These are phyloP conservation scores for Cinnamomum chago DNA, from an alignment of 164 flowering plant species.

Conservation along the genomic window DNA sequence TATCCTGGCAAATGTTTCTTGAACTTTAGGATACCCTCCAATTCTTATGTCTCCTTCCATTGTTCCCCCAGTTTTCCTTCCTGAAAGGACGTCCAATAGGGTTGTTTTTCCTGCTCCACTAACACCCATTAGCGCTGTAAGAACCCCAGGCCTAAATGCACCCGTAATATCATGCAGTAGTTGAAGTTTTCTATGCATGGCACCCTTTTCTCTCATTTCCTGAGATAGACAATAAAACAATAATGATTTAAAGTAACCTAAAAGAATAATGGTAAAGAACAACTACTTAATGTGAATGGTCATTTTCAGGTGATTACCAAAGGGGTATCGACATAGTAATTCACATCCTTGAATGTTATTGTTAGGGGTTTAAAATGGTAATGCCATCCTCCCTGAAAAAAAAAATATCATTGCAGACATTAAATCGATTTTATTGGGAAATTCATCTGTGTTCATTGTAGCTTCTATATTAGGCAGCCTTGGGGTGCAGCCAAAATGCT, in stretches of 20 bases:
- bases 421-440: no score
- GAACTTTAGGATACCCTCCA: slow-evolving; percentile 69
- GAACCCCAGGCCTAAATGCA: slow-evolving; percentile 67
- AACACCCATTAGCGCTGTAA: slow-evolving; percentile 83
- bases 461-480: no score
- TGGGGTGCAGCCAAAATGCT: no score
- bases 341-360: slow-evolving; percentile 48
- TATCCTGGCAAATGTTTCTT: slow-evolving; percentile 76
- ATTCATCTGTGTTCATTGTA: no score
- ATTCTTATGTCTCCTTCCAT: slow-evolving; percentile 68
- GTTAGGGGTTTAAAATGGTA: slow-evolving; percentile 61
- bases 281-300: no score
- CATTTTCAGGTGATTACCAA: slow-evolving; percentile 28
- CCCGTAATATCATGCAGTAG: slow-evolving; percentile 66
- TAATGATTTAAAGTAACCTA: no score
- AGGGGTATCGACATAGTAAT: slow-evolving; percentile 65
- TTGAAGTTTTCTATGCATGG: slow-evolving; percentile 44
- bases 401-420: no score
- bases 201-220: slow-evolving; percentile 72
- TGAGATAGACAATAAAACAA: slow-evolving; percentile 11
- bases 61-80: slow-evolving; percentile 72
- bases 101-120: slow-evolving; percentile 91
- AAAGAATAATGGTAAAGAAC: no score
- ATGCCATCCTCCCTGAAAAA: slow-evolving; percentile 25
- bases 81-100: slow-evolving; percentile 74